Conservation (phyloP, 768 basidiomycete genomes). For the Psilocybe subaeruginosa region DNA sequence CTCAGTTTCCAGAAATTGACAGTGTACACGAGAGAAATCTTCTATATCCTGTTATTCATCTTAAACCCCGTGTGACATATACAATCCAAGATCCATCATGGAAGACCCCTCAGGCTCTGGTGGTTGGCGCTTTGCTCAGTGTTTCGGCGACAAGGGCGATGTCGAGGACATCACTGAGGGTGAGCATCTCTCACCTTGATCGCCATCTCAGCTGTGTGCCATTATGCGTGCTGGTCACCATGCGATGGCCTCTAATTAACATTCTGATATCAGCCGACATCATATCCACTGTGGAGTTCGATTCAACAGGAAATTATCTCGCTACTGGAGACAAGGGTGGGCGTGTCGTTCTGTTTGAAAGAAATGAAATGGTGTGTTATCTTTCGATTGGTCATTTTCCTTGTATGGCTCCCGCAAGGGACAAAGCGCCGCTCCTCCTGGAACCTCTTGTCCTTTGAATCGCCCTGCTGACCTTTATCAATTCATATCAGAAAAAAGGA, state of each 20-base stretch:
- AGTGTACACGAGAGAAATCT: background rate
- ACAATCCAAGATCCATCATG: conserved; percentile 50
- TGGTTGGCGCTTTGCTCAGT: conserved; percentile 99
- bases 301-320: conserved; percentile 98
- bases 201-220: conserved; percentile 4
- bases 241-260: conserved; percentile 23
- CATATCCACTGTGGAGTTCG: conserved; percentile 99
- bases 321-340: conserved; percentile 99
- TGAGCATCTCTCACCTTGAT: conserved; percentile 35
- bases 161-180: conserved; percentile 99
- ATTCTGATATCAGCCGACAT: conserved; percentile 81
- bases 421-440: conserved; percentile 14
- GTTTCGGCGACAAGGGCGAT: conserved; percentile 99
- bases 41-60: conserved; percentile 13
- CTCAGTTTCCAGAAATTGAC: background rate
- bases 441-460: conserved; percentile 17
- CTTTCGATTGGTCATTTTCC: conserved; percentile 19
- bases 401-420: conserved; percentile 9
- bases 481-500: conserved; percentile 85
- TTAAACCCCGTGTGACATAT: conserved; percentile 22
- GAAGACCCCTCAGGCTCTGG: conserved; percentile 86
- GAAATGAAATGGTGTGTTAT: conserved; percentile 85
- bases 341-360: conserved; percentile 97
- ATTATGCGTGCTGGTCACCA: conserved; percentile 10
- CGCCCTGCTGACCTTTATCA: conserved; percentile 23